Base-by-base conservation (phyloP, 257 asterid genomes). In the Lycium barbarum region DNA sequence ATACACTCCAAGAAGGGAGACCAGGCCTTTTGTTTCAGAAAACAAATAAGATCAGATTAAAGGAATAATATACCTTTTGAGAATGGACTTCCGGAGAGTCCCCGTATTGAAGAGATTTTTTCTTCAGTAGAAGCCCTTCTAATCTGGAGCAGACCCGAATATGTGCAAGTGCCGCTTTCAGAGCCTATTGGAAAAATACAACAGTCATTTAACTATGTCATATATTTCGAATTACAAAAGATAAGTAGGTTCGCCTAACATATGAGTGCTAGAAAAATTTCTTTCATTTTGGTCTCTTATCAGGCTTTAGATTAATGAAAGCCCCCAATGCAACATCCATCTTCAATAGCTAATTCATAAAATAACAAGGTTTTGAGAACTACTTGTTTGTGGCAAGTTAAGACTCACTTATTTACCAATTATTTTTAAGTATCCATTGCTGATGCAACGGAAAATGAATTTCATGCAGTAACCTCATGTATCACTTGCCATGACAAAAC, bases 121-220 rank as follows among this genome's bases (percentile, higher is more conserved):
- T 94, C 93, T 89, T 93, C 92, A 96, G 89, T 71, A 96, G 87
- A 88, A 96, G 97, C 83, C 90, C 98, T 89, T 94, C 99, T 83
- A 96, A 51, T 90, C 92, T 91, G 87, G 99, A 93, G 91, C 99
- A 94, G 84, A 87, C 87, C 89, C 98, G 92, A 92, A 96, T 91
- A 85, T 83, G 97, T 8, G 90, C 89, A 89, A 94, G 98, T 73
- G 96, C 96, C 81, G 84, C 95, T 91, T 91, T 93, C 84, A 93
- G 93, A 88, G 89, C 97, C 99, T 94, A 87, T 70, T 72, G 83
- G 70, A 33, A 53, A 78, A 78, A 53, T 26, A 4, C 15, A 53
- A 78, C 33, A 26, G 49, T 54, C 33, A 53, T 14, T 53, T 22
- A 26, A 26, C 15, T 14, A 20, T 47, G 47, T 76, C 82, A 78